Evolutionary conservation across 805 yeast genomes (phyloP).

Genomic region (Candida manassasensis): DNA sequence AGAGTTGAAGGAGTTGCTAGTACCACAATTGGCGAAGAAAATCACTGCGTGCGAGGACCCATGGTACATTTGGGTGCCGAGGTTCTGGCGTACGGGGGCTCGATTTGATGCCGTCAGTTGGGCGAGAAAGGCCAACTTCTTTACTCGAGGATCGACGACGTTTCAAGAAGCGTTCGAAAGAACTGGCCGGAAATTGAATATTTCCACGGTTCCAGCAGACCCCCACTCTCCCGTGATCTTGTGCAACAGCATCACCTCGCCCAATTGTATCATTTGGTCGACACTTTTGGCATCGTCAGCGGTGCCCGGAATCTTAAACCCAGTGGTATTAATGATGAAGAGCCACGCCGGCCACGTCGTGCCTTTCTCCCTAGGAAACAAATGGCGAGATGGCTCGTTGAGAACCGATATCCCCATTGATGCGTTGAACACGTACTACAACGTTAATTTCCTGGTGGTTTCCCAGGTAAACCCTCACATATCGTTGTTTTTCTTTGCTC

Average conservation of each 20-base stretch:
- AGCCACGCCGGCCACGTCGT: conserved; percentile 35
- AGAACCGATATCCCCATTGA: conserved; percentile 77
- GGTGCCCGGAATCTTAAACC: conserved; percentile 77
- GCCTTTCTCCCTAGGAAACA: conserved; percentile 70
- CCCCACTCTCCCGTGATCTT: conserved; percentile 77
- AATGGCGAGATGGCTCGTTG: conserved; percentile 76
- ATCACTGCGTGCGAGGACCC: conserved; percentile 70
- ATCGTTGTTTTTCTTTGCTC: conserved; percentile 68
- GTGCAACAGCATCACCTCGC: conserved; percentile 73
- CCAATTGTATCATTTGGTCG: conserved; percentile 80
- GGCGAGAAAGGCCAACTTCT: conserved; percentile 67
- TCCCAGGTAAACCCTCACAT: conserved; percentile 84
- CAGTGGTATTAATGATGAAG: conserved; percentile 76
- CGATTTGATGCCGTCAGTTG: conserved; percentile 70
- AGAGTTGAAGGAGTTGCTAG: conserved; percentile 52
- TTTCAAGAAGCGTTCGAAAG: conserved; percentile 63
- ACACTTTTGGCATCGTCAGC: conserved; percentile 73
- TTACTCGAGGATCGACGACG: conserved; percentile 68
- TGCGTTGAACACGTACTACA: conserved; percentile 67
- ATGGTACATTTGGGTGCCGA: conserved; percentile 51
- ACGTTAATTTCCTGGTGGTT: conserved; percentile 70
- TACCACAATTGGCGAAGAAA: conserved; percentile 56
- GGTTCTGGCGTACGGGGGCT: conserved; percentile 75
- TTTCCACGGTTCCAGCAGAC: conserved; percentile 77
- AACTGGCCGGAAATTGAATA: conserved; percentile 68